These are phyloP conservation scores for Apium graveolens DNA, from an alignment of 129 eudicot species.

Conservation along the genomic window DNA sequence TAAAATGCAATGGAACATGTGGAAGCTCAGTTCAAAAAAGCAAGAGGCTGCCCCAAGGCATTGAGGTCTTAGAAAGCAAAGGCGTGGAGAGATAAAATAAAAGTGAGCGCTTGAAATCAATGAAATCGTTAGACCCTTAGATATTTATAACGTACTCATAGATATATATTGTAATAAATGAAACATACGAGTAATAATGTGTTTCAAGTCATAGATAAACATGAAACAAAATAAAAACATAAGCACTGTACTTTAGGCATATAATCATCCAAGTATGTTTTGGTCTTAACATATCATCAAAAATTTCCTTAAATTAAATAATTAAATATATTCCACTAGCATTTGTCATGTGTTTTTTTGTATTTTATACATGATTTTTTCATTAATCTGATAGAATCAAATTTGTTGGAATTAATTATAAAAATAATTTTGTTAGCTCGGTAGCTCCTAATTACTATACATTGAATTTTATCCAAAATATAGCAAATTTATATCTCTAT, in stretches of 20 bases:
- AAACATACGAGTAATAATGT: not conserved
- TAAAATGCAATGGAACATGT: not conserved
- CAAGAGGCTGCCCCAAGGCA: not conserved
- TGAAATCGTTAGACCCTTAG: not conserved
- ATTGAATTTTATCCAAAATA: not conserved
- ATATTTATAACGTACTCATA: not conserved
- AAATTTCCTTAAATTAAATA: too few species aligned
- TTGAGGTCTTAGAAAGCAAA: not conserved
- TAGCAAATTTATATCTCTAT: not conserved
- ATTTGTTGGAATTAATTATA: not conserved
- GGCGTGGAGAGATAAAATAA: not conserved
- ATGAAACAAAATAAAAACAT: too few species aligned
- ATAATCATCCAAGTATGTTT: not conserved
- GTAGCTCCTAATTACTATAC: too few species aligned
- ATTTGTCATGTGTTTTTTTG: not conserved
- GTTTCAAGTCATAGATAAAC: too few species aligned
- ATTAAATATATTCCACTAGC: not conserved
- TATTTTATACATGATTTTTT: too few species aligned
- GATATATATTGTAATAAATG: not conserved
- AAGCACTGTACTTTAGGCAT: not conserved
- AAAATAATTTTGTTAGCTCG: not conserved
- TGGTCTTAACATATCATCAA: not conserved
- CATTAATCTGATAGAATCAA: not conserved
- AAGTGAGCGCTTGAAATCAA: not conserved
- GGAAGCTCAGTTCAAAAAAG: not conserved